A percentile compares a stretch with the other conserved stretches of the same genome.
Evolutionary conservation across 2,329 filamentous ascomycete species (phyloP).

Genomic region (Aspergillus japonicus): DNA sequence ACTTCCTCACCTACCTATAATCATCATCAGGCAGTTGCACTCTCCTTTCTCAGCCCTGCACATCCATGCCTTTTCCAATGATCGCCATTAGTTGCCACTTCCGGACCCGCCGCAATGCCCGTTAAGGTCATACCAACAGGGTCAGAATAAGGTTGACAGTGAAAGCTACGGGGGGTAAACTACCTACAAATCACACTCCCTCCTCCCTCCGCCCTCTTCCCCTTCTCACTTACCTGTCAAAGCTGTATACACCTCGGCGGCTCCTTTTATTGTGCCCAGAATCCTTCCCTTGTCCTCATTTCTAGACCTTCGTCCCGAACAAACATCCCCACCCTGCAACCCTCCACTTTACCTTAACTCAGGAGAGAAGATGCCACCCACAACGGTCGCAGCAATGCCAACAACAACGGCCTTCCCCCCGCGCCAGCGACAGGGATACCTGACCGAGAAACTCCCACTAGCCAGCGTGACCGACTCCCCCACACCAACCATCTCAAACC

Average conservation of each 20-base stretch:
- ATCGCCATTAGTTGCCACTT: not conserved
- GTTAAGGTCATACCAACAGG: not conserved
- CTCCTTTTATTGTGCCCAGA: not conserved
- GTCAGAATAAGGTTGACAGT: not conserved
- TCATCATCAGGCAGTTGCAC: no score
- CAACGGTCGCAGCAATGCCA: not conserved
- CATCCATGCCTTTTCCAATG: not conserved
- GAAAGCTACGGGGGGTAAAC: not conserved
- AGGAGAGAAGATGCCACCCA: not conserved
- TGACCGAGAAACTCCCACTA: not conserved
- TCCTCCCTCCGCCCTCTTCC: not conserved
- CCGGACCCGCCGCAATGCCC: not conserved
- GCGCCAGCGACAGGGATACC: not conserved
- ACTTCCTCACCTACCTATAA: not conserved
- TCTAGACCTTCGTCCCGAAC: not conserved
- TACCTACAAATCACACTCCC: no score
- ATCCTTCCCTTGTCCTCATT: not conserved
- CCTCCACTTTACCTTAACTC: not conserved
- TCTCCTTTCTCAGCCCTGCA: no score
- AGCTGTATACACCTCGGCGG: not conserved
- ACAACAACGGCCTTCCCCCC: not conserved
- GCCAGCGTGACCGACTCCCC: not conserved
- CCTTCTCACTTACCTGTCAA: not conserved
- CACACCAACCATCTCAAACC: no score
- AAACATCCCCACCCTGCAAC: not conserved